These are phyloP conservation scores for Arachnopeziza araneosa DNA, from an alignment of 2,329 filamentous ascomycete species.

Conservation along the genomic window DNA sequence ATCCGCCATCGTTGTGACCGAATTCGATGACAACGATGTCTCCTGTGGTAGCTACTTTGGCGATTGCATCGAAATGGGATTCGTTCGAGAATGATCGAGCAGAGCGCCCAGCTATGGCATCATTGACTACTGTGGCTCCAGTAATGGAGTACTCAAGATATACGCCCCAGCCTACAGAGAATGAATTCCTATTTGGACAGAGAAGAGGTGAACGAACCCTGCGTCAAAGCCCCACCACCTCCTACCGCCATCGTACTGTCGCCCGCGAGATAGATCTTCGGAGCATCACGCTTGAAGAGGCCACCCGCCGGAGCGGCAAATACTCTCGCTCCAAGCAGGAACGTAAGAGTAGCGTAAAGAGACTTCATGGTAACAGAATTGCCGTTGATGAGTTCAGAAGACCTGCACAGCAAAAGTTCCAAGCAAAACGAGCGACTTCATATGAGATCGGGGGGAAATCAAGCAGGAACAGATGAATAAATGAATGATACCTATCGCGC, in stretches of 20 bases:
- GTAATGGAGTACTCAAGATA: conserved; percentile 49
- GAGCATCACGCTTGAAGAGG: conserved; percentile 10
- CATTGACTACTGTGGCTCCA: conserved; percentile 50
- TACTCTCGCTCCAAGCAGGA: background rate
- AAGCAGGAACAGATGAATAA: background rate
- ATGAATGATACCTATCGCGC: background rate
- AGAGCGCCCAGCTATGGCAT: conserved; percentile 60
- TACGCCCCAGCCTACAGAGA: conserved; percentile 54
- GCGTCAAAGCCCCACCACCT: conserved; percentile 38
- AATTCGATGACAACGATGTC: conserved; percentile 51
- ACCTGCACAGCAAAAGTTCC: background rate
- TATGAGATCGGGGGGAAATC: background rate
- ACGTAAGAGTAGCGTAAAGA: background rate
- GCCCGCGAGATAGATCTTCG: conserved; percentile 50
- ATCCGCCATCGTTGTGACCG: conserved; percentile 65
- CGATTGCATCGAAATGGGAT: conserved; percentile 55
- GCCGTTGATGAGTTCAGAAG: background rate
- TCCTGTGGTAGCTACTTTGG: conserved; percentile 33
- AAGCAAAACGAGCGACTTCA: background rate
- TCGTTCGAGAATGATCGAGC: conserved; percentile 63
- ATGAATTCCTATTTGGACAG: conserved; percentile 1
- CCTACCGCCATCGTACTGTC: conserved; percentile 56
- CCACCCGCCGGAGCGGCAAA: background rate
- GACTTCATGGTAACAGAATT: background rate
- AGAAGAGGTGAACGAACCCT: conserved; percentile 30